Conservation (phyloP, 768 basidiomycete genomes). For the Boletus subparvulus region DNA sequence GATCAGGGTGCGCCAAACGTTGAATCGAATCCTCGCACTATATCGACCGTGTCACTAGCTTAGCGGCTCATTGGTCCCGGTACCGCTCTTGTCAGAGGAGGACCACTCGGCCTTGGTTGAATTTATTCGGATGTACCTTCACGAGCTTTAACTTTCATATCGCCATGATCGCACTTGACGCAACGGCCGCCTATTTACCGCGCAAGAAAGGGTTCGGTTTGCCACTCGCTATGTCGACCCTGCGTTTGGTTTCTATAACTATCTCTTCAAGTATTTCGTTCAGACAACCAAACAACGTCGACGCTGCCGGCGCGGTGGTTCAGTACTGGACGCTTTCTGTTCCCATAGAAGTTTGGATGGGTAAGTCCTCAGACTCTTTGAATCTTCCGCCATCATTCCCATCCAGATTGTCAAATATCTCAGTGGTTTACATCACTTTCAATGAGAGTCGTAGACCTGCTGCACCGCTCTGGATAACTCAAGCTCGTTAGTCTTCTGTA, state of each 20-base stretch:
- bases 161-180: constrained; percentile 51
- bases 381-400: background rate
- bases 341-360: constrained; percentile 56
- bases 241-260: constrained; percentile 63
- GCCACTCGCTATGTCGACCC: constrained; percentile 67
- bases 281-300: constrained; percentile 67
- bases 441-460: constrained; percentile 36
- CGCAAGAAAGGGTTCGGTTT: constrained; percentile 65
- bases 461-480: background rate
- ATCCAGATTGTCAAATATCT: constrained; percentile 5
- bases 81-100: constrained; percentile 55
- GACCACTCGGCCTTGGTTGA: constrained; percentile 50
- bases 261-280: constrained; percentile 60
- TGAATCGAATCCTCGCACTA: background rate
- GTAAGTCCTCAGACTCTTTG: constrained; percentile 32
- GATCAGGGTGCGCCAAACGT: constrained; percentile 44
- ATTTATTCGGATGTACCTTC: constrained; percentile 42
- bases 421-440: constrained; percentile 58
- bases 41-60: background rate
- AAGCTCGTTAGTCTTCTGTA: constrained; percentile 41
- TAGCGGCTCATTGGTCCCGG: too few species aligned
- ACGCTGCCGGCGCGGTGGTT: constrained; percentile 56
- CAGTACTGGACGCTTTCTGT: constrained; percentile 47
- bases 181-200: constrained; percentile 43
- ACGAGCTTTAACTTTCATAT: constrained; percentile 55